These are phyloP conservation scores for Jimgerdemannia flammicorona DNA, from an alignment of 192 early-diverging fungal species.

Conservation along the genomic window DNA sequence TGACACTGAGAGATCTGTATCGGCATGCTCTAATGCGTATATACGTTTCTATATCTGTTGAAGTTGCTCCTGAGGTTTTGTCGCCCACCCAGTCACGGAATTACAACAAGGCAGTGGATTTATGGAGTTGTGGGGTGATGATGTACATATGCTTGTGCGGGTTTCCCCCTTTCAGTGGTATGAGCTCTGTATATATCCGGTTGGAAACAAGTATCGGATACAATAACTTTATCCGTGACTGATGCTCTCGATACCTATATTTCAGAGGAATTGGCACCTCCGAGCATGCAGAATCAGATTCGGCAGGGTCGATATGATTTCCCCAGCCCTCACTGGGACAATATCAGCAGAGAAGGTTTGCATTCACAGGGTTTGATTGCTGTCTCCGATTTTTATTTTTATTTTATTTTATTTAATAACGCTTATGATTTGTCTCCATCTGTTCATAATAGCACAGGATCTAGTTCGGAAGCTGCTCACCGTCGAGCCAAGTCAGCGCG, in stretches of 20 bases:
- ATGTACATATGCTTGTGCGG: slow-evolving; percentile 92
- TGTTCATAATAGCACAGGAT: slow-evolving; percentile 51
- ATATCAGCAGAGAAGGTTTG: slow-evolving; percentile 54
- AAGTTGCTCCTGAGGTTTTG: slow-evolving; percentile 89
- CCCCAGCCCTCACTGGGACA: slow-evolving; percentile 89
- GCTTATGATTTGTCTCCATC: too few relatives aligned
- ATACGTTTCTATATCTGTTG: background rate
- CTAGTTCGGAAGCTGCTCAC: slow-evolving; percentile 64
- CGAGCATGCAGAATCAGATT: background rate
- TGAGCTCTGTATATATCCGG: background rate
- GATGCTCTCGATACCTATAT: background rate
- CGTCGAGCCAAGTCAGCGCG: slow-evolving; percentile 66
- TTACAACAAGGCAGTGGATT: slow-evolving; percentile 76
- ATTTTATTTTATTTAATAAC: too few relatives aligned
- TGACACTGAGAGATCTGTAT: background rate
- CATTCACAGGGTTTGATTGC: background rate
- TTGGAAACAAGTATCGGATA: too few relatives aligned
- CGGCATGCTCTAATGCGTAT: background rate
- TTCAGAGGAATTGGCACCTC: background rate
- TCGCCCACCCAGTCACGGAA: slow-evolving; percentile 44
- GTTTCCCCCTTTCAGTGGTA: slow-evolving; percentile 79
- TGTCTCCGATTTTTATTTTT: too few relatives aligned
- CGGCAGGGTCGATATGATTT: slow-evolving; percentile 75
- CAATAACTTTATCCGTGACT: too few relatives aligned
- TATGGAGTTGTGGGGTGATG: slow-evolving; percentile 95